phyloP scores from a whole-genome alignment of 2,329 filamentous ascomycete genomes.

The Talaromyces funiculosus region DNA sequence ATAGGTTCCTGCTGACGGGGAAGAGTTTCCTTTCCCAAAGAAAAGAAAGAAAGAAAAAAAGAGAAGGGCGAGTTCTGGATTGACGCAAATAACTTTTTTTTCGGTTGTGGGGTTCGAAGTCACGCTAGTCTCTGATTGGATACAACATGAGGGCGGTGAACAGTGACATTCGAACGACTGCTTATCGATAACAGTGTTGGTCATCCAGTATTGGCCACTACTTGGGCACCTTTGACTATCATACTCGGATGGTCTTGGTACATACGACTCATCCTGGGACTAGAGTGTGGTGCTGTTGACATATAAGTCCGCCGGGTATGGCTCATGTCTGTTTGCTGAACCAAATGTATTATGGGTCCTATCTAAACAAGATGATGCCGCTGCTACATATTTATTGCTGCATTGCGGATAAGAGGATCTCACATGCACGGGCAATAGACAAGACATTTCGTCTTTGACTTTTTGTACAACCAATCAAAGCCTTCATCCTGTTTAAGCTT shows the following conservation, averaged over 20 bases:
- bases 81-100: conserved; percentile 12
- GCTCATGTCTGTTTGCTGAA: too few relatives aligned
- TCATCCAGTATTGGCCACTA: background rate
- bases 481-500: too few relatives aligned
- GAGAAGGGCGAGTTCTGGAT: background rate
- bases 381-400: background rate
- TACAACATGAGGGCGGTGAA: background rate
- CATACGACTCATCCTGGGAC: background rate
- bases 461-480: too few relatives aligned
- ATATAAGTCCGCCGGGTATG: too few relatives aligned
- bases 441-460: too few relatives aligned
- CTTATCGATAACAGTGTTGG: background rate
- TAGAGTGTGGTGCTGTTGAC: too few relatives aligned
- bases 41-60: conserved; percentile 42
- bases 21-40: conserved; percentile 55
- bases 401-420: too few relatives aligned
- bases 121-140: conserved; percentile 9
- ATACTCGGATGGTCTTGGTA: background rate
- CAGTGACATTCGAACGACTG: background rate
- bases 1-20: conserved; percentile 53
- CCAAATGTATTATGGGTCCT: background rate
- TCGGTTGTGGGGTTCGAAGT: conserved; percentile 7
- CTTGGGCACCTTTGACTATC: background rate
- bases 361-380: background rate
- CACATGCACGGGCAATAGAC: too few relatives aligned